Evolutionary conservation across 805 yeast genomes (phyloP).

Genomic region (Yamadazyma sp.): DNA sequence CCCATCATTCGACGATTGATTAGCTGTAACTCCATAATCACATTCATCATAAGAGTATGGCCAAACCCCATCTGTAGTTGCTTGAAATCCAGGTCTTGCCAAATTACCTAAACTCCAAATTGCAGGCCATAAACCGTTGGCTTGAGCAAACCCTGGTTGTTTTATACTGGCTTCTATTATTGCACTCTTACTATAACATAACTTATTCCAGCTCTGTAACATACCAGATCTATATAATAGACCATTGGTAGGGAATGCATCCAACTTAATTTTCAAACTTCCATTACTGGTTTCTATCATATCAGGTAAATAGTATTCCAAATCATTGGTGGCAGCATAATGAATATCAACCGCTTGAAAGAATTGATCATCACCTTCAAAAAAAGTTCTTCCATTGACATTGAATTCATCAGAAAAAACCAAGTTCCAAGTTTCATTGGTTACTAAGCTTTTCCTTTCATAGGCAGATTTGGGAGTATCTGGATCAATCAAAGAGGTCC

Average conservation of each 20-base stretch:
- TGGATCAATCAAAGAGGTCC: constrained; percentile 62
- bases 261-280: constrained; percentile 27
- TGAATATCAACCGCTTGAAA: constrained; percentile 34
- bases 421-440: constrained; percentile 28
- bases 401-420: constrained; percentile 39
- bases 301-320: constrained; percentile 39
- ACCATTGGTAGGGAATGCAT: constrained; percentile 29
- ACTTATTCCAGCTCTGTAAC: constrained; percentile 35
- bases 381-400: constrained; percentile 36
- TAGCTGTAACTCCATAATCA: constrained; percentile 36
- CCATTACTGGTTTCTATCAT: constrained; percentile 35
- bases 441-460: constrained; percentile 41
- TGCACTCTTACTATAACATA: constrained; percentile 31
- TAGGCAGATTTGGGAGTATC: constrained; percentile 61
- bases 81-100: constrained; percentile 35
- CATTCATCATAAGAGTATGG: constrained; percentile 37
- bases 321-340: constrained; percentile 35
- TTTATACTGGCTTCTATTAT: constrained; percentile 26
- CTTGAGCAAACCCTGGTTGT: constrained; percentile 30
- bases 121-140: constrained; percentile 38
- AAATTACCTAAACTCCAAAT: constrained; percentile 38
- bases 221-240: constrained; percentile 32
- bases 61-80: constrained; percentile 38
- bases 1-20: constrained; percentile 39
- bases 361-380: constrained; percentile 38